Base-by-base conservation (phyloP, 495 filamentous ascomycete genomes). In the Viridothelium virens region DNA sequence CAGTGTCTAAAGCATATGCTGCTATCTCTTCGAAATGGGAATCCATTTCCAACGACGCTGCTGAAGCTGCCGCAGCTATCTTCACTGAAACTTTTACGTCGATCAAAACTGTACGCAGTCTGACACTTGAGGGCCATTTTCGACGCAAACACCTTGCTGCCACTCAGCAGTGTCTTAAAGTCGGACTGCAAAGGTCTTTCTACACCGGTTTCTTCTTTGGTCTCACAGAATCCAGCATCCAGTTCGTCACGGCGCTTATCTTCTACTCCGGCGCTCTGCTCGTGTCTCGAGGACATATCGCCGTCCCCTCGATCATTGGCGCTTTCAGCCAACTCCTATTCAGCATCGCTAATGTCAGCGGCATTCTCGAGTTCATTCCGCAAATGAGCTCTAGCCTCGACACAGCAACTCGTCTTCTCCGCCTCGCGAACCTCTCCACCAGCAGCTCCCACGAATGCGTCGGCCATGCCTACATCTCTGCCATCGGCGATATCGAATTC, bases 241-340 rank as follows among this genome's bases (percentile, higher is more conserved):
- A 86, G 67, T 92, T 92, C 74, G 79, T 89, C 41, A 87, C 84
- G n/a, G 91, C 91, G 0, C 74, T 96, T 31, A 83, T 96, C 18
- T 94, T 95, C 74, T 96, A 88, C 76, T 94, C 90, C 73, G 91
- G 90, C 3, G 83, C 89, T 0, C 74, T 83, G 3, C 77, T 96
- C 9, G 82, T 86, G 44, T 77, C 79, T 4, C 73, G 72, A 9
- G 72, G 78, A 1, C 67, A 80, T 16, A 81, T 77, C 68, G 72
- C 77, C 37, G 74, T 87, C 1, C 76, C 83, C 1, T 79, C 83
- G 18, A 83, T 95, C 47, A 73, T 97, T 63, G 81, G 85, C 63
- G 87, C 92, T 2, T 85, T 94, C 64, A 89, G 89, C n/a, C 81
- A 96, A 65, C 81, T 98, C 11, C 81, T 96, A 16, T 89, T 97